Conservation (phyloP, 257 asterid genomes). For the Rubia yunnanensis region DNA sequence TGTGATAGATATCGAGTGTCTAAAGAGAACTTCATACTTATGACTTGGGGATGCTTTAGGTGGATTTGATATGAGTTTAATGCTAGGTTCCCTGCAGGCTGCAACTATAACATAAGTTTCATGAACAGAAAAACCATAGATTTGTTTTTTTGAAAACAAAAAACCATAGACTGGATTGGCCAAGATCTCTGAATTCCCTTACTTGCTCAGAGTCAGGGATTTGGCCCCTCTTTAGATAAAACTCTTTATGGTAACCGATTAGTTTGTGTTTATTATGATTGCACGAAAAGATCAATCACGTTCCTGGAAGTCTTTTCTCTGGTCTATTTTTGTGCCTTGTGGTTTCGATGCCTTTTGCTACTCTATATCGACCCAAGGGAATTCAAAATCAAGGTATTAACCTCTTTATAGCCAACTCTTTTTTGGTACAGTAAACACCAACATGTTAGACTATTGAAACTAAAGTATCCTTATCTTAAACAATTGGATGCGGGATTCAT, state of each 20-base stretch:
- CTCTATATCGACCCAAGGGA: neutral
- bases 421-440: too few species aligned
- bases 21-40: neutral
- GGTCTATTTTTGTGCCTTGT: neutral
- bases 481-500: too few species aligned
- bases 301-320: too few species aligned
- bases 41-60: neutral
- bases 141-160: too few species aligned
- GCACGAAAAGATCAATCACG: too few species aligned
- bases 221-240: neutral
- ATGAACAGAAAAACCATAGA: neutral
- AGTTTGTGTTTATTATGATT: neutral
- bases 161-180: neutral
- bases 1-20: neutral
- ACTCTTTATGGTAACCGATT: neutral
- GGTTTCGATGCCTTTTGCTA: neutral
- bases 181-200: neutral
- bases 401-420: too few species aligned
- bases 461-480: too few species aligned
- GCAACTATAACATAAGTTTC: neutral
- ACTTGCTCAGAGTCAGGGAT: neutral
- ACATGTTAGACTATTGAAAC: too few species aligned
- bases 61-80: neutral
- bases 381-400: too few species aligned
- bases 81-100: neutral